A percentile compares a stretch with the other conserved stretches of the same genome.
phyloP scores from a whole-genome alignment of 2,329 filamentous ascomycete species.

The Huntiella omanensis region DNA sequence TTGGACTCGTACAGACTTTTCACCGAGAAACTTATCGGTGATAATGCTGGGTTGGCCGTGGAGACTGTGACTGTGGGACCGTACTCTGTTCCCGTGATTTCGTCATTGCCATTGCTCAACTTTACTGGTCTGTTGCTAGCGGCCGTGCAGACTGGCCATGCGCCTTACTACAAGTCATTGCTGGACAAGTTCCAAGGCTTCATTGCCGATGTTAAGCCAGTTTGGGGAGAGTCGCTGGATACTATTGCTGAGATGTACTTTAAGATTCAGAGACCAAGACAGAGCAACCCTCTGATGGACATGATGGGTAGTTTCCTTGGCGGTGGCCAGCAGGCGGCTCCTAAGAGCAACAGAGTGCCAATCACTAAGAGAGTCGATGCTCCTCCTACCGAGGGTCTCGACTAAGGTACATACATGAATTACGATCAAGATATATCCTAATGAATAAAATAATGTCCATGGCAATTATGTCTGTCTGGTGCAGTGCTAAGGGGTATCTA shows the following conservation, averaged over 20 bases:
- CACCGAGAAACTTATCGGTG: conserved; percentile 21
- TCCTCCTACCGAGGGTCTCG: conserved; percentile 39
- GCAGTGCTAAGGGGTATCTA: background rate
- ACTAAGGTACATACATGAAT: conserved; percentile 21
- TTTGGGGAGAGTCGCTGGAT: conserved; percentile 66
- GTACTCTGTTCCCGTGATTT: conserved; percentile 66
- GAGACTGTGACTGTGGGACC: conserved; percentile 63
- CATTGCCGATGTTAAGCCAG: conserved; percentile 51
- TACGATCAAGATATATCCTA: background rate
- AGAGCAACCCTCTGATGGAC: conserved; percentile 84
- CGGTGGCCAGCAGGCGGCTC: conserved; percentile 25
- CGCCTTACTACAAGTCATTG: conserved; percentile 68
- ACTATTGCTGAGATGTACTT: conserved; percentile 96
- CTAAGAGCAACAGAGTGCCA: conserved; percentile 20
- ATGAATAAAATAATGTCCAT: background rate
- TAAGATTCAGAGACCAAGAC: conserved; percentile 67
- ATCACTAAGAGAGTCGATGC: conserved; percentile 26
- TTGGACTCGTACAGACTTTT: conserved; percentile 59
- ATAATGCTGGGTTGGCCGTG: conserved; percentile 38
- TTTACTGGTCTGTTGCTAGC: conserved; percentile 75
- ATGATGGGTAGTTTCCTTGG: conserved; percentile 97
- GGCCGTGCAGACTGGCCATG: conserved; percentile 57
- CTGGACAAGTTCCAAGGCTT: conserved; percentile 63
- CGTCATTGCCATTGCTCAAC: conserved; percentile 82
- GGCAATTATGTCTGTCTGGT: background rate